Base-by-base conservation (phyloP, 495 filamentous ascomycete genomes). In the Penicillium bovifimosum region DNA sequence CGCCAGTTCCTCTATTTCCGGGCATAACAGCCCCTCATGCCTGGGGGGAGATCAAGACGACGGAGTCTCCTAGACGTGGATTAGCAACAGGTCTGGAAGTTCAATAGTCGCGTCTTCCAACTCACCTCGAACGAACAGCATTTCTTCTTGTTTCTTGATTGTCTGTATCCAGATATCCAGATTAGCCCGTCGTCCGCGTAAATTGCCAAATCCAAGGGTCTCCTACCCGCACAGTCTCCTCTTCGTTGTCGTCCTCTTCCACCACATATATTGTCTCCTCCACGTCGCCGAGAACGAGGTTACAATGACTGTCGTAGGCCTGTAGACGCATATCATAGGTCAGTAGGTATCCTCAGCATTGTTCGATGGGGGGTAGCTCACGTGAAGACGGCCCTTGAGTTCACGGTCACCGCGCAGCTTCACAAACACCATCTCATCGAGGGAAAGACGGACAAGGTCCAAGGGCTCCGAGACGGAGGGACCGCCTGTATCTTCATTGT, bases 231-330 rank as follows among this genome's bases (percentile, higher is more conserved):
- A 82, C 68, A 18, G 66, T 76, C 62, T 91, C 89, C 44, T 95
- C 85, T 10, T 91, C 87, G 47, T 93, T 90, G 16, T 97, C 93
- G 41, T 88, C 85, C 31, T 85, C 84, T 51, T 86, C 83, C 3
- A 95, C 84, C 31, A 91, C 71, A 68, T 96, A 99, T 49, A 99
- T 86, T 6, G 91, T 97, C 76, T 99, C 93, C 65, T 96, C 90
- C 8, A 96, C 93, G 41, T 99, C 95, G 5, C 95, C 93, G 2
- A 99, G 78, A 5, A 99, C 89, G n/a, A 97, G 72, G 64, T 99
- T 99, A 81, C 93, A 97, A 67, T 99, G 93, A 61, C 88, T 93
- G 66, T 99, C 93, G 67, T 96, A 99, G 29, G 92, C 93, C 95
- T 99, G 60, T 17, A 9, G 27, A 36, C 18, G 41, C n/a, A 57